Conservation (phyloP, 768 basidiomycete genomes). For the Agrocybe pediades region DNA sequence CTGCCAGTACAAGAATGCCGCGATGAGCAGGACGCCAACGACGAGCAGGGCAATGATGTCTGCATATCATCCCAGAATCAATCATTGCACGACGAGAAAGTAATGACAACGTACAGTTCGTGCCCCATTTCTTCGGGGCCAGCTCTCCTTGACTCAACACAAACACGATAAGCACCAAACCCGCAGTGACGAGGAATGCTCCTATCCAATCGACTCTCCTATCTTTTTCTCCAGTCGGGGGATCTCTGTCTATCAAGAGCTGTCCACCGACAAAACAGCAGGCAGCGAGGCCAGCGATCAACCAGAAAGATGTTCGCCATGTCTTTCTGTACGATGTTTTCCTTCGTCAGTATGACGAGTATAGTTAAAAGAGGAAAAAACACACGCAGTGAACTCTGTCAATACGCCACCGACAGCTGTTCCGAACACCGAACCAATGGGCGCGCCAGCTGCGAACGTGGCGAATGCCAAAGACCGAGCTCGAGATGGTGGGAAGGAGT, state of each 20-base stretch:
- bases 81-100: background rate
- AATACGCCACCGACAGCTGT: conserved; percentile 70
- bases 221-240: conserved; percentile 39
- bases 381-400: conserved; percentile 52
- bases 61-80: conserved; percentile 8
- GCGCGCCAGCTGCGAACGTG: conserved; percentile 83
- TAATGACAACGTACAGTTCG: conserved; percentile 29
- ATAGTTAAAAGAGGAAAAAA: background rate
- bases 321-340: conserved; percentile 35
- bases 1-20: conserved; percentile 68
- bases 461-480: conserved; percentile 80
- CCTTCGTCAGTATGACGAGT: background rate
- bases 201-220: conserved; percentile 78
- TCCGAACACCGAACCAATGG: conserved; percentile 77
- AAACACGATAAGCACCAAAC: conserved; percentile 72
- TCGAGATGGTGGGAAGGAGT: conserved; percentile 67
- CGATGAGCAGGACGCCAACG: conserved; percentile 56
- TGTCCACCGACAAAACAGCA: conserved; percentile 54
- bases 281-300: conserved; percentile 58
- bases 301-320: conserved; percentile 69
- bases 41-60: conserved; percentile 76
- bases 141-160: conserved; percentile 67
- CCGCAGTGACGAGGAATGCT: conserved; percentile 59
- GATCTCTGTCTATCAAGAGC: conserved; percentile 64
- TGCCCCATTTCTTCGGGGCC: conserved; percentile 62